Evolutionary conservation across 768 basidiomycete genomes (phyloP).

Genomic region (Hortiboletus campestris): DNA sequence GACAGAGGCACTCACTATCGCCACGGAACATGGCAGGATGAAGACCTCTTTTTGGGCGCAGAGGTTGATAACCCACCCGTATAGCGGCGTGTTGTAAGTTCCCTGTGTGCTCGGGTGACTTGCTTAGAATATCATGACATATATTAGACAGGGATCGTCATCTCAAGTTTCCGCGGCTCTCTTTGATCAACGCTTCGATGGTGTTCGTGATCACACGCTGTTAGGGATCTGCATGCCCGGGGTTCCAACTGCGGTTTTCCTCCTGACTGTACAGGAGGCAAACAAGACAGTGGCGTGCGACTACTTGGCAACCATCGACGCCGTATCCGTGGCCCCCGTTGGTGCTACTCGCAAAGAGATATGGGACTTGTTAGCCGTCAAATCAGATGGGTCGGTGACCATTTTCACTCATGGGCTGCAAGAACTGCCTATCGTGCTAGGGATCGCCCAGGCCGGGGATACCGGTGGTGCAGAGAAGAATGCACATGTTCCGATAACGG

Average conservation of each 20-base stretch:
- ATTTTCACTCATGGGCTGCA: constrained; percentile 62
- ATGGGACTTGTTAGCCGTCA: constrained; percentile 68
- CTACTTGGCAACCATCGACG: constrained; percentile 40
- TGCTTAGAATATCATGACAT: constrained; percentile 1
- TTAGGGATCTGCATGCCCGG: constrained; percentile 56
- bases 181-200: constrained; percentile 67
- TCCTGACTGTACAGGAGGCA: constrained; percentile 41
- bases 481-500: constrained; percentile 18
- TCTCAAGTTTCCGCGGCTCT: constrained; percentile 48
- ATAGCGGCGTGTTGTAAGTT: constrained; percentile 52
- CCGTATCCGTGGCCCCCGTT: constrained; percentile 55
- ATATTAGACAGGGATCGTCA: constrained; percentile 14
- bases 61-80: constrained; percentile 48
- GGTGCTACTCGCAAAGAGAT: constrained; percentile 60
- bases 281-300: constrained; percentile 42
- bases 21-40: constrained; percentile 63
- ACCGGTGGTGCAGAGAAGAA: neutral
- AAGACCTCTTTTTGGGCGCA: constrained; percentile 76
- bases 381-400: constrained; percentile 49
- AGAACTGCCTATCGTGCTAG: constrained; percentile 40
- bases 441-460: constrained; percentile 10
- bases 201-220: constrained; percentile 47
- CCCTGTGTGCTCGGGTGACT: neutral
- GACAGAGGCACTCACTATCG: constrained; percentile 37
- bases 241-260: constrained; percentile 45